Base-by-base conservation (phyloP, 169 alveolate genomes). In the Prorocentrum cordatum region DNA sequence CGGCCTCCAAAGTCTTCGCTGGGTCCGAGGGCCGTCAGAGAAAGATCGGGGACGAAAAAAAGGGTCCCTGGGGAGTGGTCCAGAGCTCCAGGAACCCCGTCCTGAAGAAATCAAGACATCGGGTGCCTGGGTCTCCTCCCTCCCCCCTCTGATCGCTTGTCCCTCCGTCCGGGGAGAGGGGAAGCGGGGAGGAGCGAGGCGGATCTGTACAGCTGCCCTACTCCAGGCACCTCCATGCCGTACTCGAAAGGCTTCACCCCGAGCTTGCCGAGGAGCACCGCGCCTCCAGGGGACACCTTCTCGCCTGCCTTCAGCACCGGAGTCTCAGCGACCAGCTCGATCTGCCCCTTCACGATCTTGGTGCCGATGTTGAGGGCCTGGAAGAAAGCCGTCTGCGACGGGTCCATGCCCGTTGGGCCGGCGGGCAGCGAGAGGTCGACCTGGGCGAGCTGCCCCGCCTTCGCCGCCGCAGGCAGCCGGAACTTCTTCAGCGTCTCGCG, bases 331-430 rank as follows among this genome's bases (percentile, higher is more conserved):
- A 80, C 90, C 64, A 80, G 73, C 73, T 80, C 90, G 54, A 80
- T 80, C 90, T 80, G 90, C 20, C 90, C 90, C 68, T 80, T 80
- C 42, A 80, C 79, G 38, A 80, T 80, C 80, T 80, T 80, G 36
- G 90, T 80, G 10, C 90, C 90, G 47, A 77, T 77, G 87, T 77
- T 77, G 75, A 77, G 27, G 47, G 87, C 87, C 93, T 98, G 99
- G 98, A 98, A 98, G 97, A 98, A 98, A 67, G 80, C 47, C 68
- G 90, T 80, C 94, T 97, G 99, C 31, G 99, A 96, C 38, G 99
- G 99, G 92, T 98, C 99, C 97, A 98, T 94, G 82, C 99, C 99
- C 35, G 99, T 98, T 31, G 99, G 97, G 16, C 99, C 99, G 1
- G 99, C 98, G 18, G 99, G 99, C 80, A 98, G 97, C 94, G 95